Evolutionary conservation across 2,329 filamentous ascomycete genomes (phyloP).

Genomic region (Neonectria neomacrospora): DNA sequence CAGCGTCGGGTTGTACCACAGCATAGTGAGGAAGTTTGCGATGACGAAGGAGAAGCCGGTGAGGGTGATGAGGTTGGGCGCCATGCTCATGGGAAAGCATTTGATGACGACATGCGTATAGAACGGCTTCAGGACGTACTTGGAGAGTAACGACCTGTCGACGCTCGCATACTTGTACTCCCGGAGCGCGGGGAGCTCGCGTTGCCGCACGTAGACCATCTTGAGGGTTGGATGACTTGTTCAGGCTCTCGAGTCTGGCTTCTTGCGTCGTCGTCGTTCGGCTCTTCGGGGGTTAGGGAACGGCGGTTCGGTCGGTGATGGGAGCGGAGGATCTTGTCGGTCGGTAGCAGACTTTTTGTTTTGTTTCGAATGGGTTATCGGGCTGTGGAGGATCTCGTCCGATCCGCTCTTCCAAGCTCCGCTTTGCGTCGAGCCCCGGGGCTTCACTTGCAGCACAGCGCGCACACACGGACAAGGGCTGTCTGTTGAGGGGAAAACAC

Average conservation of each 20-base stretch:
- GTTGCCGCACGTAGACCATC: constrained; percentile 97
- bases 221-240: constrained; percentile 40
- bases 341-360: not conserved
- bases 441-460: constrained; percentile 14
- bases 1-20: constrained; percentile 96
- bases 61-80: constrained; percentile 87
- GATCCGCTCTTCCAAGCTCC: constrained; percentile 28
- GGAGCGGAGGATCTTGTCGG: constrained; percentile 1
- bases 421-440: constrained; percentile 26
- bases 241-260: not conserved
- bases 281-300: constrained; percentile 2
- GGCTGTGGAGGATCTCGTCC: constrained; percentile 27
- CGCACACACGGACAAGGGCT: not conserved
- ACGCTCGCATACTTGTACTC: constrained; percentile 96
- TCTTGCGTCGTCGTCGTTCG: constrained; percentile 6
- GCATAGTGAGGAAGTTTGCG: constrained; percentile 86
- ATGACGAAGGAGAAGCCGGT: constrained; percentile 92
- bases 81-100: constrained; percentile 95
- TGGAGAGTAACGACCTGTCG: constrained; percentile 89
- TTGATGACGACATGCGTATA: constrained; percentile 96
- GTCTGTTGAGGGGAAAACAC: not conserved
- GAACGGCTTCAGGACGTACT: constrained; percentile 96
- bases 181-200: constrained; percentile 86
- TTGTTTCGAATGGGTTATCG: constrained; percentile 3
- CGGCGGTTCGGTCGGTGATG: not conserved